These are phyloP conservation scores for Marasmius sp. DNA, from an alignment of 1,284 basidiomycete species.

Conservation along the genomic window DNA sequence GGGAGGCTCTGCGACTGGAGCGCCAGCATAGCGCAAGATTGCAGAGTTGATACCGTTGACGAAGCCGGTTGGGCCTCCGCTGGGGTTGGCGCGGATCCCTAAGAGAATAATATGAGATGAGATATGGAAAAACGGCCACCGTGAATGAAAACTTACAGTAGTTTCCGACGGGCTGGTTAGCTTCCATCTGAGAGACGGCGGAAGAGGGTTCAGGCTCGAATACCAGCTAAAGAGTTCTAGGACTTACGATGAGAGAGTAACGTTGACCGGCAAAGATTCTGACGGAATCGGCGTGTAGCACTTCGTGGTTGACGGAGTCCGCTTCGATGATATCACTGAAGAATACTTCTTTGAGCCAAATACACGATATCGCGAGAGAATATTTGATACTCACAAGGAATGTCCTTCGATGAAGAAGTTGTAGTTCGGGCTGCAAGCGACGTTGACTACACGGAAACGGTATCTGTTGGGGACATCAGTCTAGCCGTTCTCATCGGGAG, in stretches of 20 bases:
- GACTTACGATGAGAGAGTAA: constrained; percentile 34
- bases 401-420: constrained; percentile 37
- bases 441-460: constrained; percentile 49
- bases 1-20: constrained; percentile 33
- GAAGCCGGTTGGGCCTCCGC: constrained; percentile 19
- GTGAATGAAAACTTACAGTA: constrained; percentile 23
- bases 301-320: constrained; percentile 13
- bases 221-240: neutral
- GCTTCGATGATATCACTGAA: constrained; percentile 16
- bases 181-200: constrained; percentile 22
- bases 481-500: neutral
- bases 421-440: constrained; percentile 35
- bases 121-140: neutral
- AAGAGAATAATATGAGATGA: neutral
- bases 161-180: constrained; percentile 34
- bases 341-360: neutral
- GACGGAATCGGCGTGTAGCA: constrained; percentile 14
- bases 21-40: constrained; percentile 44
- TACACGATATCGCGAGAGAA: constrained; percentile 4
- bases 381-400: constrained; percentile 20
- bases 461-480: constrained; percentile 13
- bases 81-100: constrained; percentile 28
- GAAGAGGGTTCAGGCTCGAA: neutral
- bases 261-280: constrained; percentile 29
- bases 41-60: constrained; percentile 34